Percentiles rank a stretch among this genome's conserved stretches.
These are phyloP conservation scores for Irpex sp. DNA, from an alignment of 1,284 basidiomycete species.

Conservation along the genomic window DNA sequence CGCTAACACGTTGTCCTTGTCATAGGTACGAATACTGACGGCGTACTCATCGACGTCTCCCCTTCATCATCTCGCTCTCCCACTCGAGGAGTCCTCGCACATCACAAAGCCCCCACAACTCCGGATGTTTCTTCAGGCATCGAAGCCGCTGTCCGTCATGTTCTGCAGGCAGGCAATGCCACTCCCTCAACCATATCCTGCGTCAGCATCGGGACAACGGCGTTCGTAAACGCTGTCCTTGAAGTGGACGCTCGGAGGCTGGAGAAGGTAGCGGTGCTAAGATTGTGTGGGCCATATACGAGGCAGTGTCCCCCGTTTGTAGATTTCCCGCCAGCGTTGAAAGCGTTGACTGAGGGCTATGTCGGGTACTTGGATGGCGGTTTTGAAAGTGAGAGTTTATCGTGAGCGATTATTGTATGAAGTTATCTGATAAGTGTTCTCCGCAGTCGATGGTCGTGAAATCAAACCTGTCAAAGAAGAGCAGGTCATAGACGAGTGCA, in stretches of 20 bases:
- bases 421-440: not conserved
- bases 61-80: conserved; percentile 24
- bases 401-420: not conserved
- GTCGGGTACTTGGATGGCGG: conserved; percentile 45
- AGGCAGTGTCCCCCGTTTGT: conserved; percentile 38
- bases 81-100: conserved; percentile 41
- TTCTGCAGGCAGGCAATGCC: conserved; percentile 33
- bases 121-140: conserved; percentile 51
- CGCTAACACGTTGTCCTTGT: not conserved
- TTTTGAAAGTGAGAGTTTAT: conserved; percentile 33
- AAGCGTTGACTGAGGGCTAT: conserved; percentile 39
- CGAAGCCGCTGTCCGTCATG: conserved; percentile 37
- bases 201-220: conserved; percentile 48
- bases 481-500: conserved; percentile 41
- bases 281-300: conserved; percentile 47
- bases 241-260: conserved; percentile 44
- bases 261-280: conserved; percentile 49
- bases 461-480: conserved; percentile 36
- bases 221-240: conserved; percentile 54
- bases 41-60: conserved; percentile 46
- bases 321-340: conserved; percentile 42
- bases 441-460: conserved; percentile 42
- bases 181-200: conserved; percentile 34
- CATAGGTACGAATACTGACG: conserved; percentile 49
- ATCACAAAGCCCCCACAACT: conserved; percentile 50